Percentiles rank a stretch among this genome's conserved stretches.
These are phyloP conservation scores for Corrigiola litoralis DNA, from an alignment of 179 eudicot genomes.

Conservation along the genomic window DNA sequence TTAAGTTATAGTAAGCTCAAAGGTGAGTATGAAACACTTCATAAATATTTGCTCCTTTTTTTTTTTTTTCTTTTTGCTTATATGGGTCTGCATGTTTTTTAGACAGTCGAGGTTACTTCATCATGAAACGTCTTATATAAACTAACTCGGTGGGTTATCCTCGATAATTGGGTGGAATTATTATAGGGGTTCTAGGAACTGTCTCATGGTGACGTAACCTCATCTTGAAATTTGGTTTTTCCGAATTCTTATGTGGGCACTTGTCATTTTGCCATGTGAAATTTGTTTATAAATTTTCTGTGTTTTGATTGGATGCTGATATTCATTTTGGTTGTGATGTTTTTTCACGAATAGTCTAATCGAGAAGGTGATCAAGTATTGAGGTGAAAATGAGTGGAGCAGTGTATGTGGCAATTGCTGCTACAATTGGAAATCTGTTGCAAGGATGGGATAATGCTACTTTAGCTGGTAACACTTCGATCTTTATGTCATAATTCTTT, in stretches of 20 bases:
- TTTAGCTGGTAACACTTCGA: constrained; percentile 51
- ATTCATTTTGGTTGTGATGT: constrained; percentile 8
- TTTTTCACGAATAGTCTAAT: constrained; percentile 6
- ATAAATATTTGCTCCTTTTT: not conserved
- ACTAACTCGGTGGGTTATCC: too few species aligned
- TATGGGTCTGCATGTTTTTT: not conserved
- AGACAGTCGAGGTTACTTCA: too few species aligned
- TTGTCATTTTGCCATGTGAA: too few species aligned
- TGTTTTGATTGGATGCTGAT: not conserved
- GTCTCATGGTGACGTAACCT: too few species aligned
- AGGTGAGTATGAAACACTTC: constrained; percentile 7
- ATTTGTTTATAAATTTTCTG: not conserved
- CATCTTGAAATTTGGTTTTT: not conserved
- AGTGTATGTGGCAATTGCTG: constrained; percentile 72
- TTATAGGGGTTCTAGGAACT: too few species aligned
- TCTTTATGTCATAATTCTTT: not conserved
- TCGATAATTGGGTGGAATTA: too few species aligned
- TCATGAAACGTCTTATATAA: too few species aligned
- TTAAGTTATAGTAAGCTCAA: too few species aligned
- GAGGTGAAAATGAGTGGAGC: constrained; percentile 52
- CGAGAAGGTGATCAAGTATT: not conserved
- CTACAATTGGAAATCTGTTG: constrained; percentile 63
- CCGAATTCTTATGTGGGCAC: not conserved
- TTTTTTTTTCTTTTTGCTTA: not conserved
- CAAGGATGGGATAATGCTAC: constrained; percentile 89